Percentiles rank a stretch among this genome's conserved stretches.
Evolutionary conservation across 2,329 filamentous ascomycete species (phyloP).

Genomic region (Fusarium annulatum): DNA sequence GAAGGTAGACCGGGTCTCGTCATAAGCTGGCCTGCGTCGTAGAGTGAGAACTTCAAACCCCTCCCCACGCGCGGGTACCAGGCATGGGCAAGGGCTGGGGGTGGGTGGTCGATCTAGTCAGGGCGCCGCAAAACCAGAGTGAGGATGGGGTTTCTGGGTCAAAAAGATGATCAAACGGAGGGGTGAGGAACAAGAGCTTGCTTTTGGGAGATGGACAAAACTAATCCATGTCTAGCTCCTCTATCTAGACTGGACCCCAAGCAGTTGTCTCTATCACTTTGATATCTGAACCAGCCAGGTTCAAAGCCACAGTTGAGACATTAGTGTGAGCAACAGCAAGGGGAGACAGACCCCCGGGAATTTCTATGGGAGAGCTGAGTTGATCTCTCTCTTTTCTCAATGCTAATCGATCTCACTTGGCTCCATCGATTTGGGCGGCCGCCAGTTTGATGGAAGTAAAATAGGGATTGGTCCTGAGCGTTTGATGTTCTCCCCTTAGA

Average conservation of each 20-base stretch:
- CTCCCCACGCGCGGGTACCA: slow-evolving; percentile 32
- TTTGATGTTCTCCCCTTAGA: not conserved
- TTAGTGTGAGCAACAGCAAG: slow-evolving; percentile 29
- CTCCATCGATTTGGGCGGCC: slow-evolving; percentile 16
- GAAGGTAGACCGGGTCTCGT: slow-evolving; percentile 45
- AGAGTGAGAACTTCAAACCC: slow-evolving; percentile 38
- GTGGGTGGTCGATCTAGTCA: slow-evolving; percentile 32
- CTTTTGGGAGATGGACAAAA: slow-evolving; percentile 26
- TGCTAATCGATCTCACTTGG: slow-evolving; percentile 14
- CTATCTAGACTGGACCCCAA: slow-evolving; percentile 25
- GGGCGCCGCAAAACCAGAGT: slow-evolving; percentile 33
- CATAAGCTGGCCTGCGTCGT: slow-evolving; percentile 39
- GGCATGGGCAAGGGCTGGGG: slow-evolving; percentile 32
- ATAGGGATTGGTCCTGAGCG: not conserved
- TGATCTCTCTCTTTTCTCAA: slow-evolving; percentile 26
- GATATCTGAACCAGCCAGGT: slow-evolving; percentile 34
- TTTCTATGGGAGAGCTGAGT: slow-evolving; percentile 16
- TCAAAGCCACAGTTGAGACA: slow-evolving; percentile 41
- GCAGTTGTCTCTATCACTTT: slow-evolving; percentile 36
- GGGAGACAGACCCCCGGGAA: slow-evolving; percentile 19
- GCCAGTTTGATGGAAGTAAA: not conserved
- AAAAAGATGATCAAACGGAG: slow-evolving; percentile 44
- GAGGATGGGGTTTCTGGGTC: slow-evolving; percentile 38
- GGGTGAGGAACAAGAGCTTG: slow-evolving; percentile 38
- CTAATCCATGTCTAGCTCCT: slow-evolving; percentile 41